These are phyloP conservation scores for Thraustochytrium sp. DNA, from an alignment of 352 stramenopile species.

Conservation along the genomic window DNA sequence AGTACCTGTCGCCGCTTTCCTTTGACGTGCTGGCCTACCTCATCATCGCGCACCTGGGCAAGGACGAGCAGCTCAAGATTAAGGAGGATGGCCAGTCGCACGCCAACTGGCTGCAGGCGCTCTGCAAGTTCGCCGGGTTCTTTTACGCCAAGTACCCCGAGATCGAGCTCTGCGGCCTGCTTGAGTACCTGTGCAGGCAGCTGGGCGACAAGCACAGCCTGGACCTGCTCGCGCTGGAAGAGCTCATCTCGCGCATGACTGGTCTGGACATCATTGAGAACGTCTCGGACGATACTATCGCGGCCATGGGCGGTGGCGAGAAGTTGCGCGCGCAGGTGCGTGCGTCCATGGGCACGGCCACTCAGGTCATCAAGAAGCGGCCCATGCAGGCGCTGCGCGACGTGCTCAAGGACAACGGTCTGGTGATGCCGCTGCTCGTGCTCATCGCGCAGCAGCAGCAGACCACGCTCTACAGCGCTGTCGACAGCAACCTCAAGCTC, in stretches of 20 bases:
- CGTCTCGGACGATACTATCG: neutral
- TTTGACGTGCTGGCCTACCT: constrained; percentile 41
- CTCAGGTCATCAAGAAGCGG: neutral
- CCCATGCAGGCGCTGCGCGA: neutral
- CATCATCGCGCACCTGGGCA: constrained; percentile 43
- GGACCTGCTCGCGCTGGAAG: constrained; percentile 12
- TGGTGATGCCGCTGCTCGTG: constrained; percentile 32
- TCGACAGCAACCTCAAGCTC: constrained; percentile 35
- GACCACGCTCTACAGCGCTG: neutral
- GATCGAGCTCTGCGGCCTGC: neutral
- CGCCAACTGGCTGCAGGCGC: constrained; percentile 39
- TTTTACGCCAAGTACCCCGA: constrained; percentile 24
- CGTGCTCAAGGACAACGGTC: neutral
- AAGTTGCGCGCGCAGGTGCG: neutral
- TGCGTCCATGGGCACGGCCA: neutral
- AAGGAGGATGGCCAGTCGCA: constrained; percentile 40
- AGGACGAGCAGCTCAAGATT: constrained; percentile 49
- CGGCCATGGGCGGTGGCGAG: constrained; percentile 23
- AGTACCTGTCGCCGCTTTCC: constrained; percentile 40
- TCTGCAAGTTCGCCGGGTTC: constrained; percentile 36
- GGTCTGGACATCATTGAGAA: neutral
- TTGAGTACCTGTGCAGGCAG: neutral
- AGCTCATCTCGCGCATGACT: constrained; percentile 28
- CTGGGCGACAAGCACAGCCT: neutral
- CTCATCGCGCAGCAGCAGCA: constrained; percentile 38